Evolutionary conservation across 176 grass and related monocot species (phyloP).

Genomic region (Carex cristatella): DNA sequence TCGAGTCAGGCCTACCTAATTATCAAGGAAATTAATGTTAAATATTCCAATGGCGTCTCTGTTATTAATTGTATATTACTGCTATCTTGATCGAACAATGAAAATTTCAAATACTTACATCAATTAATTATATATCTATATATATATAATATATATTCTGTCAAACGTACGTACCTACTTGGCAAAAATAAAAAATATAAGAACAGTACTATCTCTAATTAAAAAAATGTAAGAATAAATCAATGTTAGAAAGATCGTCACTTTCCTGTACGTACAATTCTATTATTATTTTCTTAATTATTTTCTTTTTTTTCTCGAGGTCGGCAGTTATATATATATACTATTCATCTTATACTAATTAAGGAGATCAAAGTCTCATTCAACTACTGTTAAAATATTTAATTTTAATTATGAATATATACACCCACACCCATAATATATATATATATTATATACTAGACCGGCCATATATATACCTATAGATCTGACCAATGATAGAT

Average conservation of each 20-base stretch:
- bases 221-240: neutral
- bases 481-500: neutral
- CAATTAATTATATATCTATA: neutral
- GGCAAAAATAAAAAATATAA: neutral
- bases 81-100: neutral
- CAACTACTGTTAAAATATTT: neutral
- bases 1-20: no score
- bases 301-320: neutral
- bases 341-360: neutral
- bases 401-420: neutral
- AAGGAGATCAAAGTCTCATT: neutral
- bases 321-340: neutral
- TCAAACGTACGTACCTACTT: neutral
- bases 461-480: neutral
- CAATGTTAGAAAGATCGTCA: neutral
- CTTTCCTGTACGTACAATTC: neutral
- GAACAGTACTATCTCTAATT: neutral
- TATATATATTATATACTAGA: neutral
- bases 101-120: neutral
- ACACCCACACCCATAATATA: neutral
- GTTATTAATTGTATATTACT: neutral
- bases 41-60: neutral
- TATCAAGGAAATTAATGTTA: no score
- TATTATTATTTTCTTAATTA: neutral
- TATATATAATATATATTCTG: neutral